Evolutionary conservation across 306 rosid species (phyloP), one percentile per base, ranked within the genome.

Genomic region (Rosa chinensis): DNA sequence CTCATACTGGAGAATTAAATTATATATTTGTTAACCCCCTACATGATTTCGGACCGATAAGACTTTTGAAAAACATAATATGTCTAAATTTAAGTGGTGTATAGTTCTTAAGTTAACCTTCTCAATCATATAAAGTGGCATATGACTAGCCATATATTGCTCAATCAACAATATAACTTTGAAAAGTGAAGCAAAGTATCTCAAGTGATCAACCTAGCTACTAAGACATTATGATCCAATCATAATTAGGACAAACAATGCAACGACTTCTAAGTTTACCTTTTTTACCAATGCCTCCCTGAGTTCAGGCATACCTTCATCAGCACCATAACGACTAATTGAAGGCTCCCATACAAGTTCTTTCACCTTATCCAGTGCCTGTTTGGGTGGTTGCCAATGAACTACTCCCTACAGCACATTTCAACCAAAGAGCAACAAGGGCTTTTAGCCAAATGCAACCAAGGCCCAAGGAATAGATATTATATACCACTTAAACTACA

Each of bases 281-380:
- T 95, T 95, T 76, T 58, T 59, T 0, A 70, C 17, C 72, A 95
- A 84, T 39, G 99, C 98, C 48, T 80, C 91, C 79, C 94, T 88
- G 77, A 95, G 98, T 86, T 89, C 97, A 78, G 96, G 93, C 72
- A 95, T 44, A 79, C 99, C 99, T 84, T 95, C 99, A 81, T 95
- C 99, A 14, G 82, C 85, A 74, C 99, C 99, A 72, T 95, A 95
- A 62, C 92, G 90, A 82, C 97, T 94, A 82, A 94, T 76, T 67
- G 91, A 80, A 81, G 99, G 98, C 61, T 95, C 98, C 79, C 78
- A 84, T 25, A 95, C 94, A 66, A 91, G 96, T 70, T 95, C 96
- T 82, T 80, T 89, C 74, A 86, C 98, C 90, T 83, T 95, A 16
- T 90, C 87, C 86, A 95, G 66, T 16, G 99, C 99, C 82, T 88